Conservation (phyloP, 83 land plant species). For the Picea engelmannii region DNA sequence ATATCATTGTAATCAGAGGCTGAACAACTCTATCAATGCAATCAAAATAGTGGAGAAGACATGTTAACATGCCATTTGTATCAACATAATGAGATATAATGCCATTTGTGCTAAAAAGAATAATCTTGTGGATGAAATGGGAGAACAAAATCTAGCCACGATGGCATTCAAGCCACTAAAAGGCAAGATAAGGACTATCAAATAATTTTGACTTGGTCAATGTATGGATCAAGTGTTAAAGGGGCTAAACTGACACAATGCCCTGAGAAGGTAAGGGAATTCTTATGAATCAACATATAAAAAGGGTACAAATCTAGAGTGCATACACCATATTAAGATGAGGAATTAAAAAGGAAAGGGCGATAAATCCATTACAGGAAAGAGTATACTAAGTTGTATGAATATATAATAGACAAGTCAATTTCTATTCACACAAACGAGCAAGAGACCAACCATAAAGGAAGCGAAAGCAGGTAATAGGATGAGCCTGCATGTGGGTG, state of each 20-base stretch:
- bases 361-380: not conserved
- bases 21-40: no score
- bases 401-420: no score
- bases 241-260: not conserved
- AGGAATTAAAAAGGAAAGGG: not conserved
- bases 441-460: not conserved
- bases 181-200: not conserved
- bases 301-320: not conserved
- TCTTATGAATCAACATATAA: not conserved
- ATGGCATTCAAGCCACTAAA: no score
- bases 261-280: not conserved
- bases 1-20: no score
- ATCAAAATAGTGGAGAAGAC: no score
- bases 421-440: not conserved
- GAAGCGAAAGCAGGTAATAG: not conserved
- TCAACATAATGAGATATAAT: no score
- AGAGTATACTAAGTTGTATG: no score
- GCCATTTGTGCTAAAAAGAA: no score
- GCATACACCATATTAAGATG: not conserved
- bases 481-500: not conserved
- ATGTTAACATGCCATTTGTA: no score
- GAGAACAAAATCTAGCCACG: no score
- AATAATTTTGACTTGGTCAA: not conserved
- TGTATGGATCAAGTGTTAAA: not conserved
- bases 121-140: no score